Base-by-base conservation (phyloP, 371 early-diverging fungal genomes). In the Chytridiales sp. region DNA sequence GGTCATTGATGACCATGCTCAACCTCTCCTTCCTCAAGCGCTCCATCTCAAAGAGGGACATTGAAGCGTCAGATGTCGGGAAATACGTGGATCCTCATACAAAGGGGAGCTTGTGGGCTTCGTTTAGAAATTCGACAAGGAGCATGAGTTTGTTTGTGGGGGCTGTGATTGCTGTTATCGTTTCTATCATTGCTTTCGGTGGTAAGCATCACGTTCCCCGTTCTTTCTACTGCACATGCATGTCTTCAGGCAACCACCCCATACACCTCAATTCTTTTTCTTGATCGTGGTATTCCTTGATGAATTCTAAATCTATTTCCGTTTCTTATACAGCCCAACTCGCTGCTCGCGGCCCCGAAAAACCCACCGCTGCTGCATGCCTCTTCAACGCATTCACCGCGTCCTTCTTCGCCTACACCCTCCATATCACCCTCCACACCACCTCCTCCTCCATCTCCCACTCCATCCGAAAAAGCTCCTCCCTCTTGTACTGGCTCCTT, bases 331-430 rank as follows among this genome's bases (percentile, higher is more conserved):
- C 27, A 48, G 48, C 30, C 13, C 19, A 13, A 13, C 48, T 48
- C 27, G 48, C 48, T 29, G 48, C 48, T 19, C 5, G 48, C 4
- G 19, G 4, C 15, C 48, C 48, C 32, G 48, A 48, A 27, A 48
- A 48, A 32, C 21, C 29, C 15, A 48, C 48, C 9, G 48, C 48
- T 32, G 22, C 22, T 22, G 48, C 27, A 15, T 5, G 13, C 26
- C 48, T 48, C 48, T 15, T 48, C 48, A 27, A 4, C 29, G 5
- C 8, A 8, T 22, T 48, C 26, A 11, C 27, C 19, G 48, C 48
- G 13, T 4, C 48, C 11, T 4, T 15, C 29, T 48, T 48, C 48
- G 9, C 32, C 29, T 48, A 29, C 27, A 11, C 32, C 26, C 26
- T 30, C 13, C 32, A 48, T 32, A 4, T 30, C 17, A 48, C 48